These are phyloP conservation scores for Conringia planisiliqua DNA, from an alignment of 345 rosid genomes.

Conservation along the genomic window DNA sequence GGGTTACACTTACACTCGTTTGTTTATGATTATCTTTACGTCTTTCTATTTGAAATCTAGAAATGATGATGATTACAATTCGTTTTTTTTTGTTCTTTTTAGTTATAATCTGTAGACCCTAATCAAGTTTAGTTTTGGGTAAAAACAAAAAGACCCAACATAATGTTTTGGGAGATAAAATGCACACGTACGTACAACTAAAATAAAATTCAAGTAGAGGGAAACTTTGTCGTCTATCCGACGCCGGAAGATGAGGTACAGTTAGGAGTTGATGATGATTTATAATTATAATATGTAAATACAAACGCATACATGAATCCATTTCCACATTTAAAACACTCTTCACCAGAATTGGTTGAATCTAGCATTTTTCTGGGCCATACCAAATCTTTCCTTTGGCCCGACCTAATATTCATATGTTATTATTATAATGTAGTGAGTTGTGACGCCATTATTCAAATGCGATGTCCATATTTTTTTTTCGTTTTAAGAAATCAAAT, in stretches of 20 bases:
- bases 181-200: neutral
- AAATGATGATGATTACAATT: too few relatives aligned
- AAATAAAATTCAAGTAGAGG: neutral
- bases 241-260: neutral
- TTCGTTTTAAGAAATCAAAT: neutral
- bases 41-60: too few relatives aligned
- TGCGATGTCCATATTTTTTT: neutral
- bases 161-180: neutral
- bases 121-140: neutral
- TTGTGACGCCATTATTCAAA: slow-evolving; percentile 14
- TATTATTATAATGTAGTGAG: neutral
- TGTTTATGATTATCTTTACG: neutral
- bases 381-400: slow-evolving; percentile 8
- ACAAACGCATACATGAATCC: neutral
- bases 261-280: neutral
- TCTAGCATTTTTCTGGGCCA: slow-evolving; percentile 25
- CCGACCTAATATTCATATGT: slow-evolving; percentile 4
- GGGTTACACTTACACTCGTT: neutral
- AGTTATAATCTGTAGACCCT: neutral
- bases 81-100: too few relatives aligned
- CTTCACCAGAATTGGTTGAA: neutral
- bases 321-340: neutral
- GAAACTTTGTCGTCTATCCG: neutral
- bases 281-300: neutral
- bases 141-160: neutral